Percentiles rank a stretch among this genome's conserved stretches.
Evolutionary conservation across 148 eudicot species (phyloP).

Genomic region (Silene conica): DNA sequence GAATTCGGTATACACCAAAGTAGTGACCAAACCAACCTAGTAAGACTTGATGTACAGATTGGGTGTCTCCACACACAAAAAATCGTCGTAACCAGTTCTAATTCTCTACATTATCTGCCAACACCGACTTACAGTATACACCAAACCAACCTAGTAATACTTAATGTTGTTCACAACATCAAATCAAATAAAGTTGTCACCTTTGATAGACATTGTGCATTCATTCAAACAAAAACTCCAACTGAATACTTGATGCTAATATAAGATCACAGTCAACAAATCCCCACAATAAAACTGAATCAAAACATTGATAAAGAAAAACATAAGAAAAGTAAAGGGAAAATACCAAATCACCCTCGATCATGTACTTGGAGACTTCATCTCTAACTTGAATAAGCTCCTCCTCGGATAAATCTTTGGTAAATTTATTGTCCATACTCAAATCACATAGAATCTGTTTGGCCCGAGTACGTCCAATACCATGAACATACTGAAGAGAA

Average conservation of each 20-base stretch:
- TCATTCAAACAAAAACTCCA: too few species aligned
- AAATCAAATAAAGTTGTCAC: too few species aligned
- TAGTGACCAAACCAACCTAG: too few species aligned
- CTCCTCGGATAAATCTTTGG: slow-evolving; percentile 50
- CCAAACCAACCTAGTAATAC: too few species aligned
- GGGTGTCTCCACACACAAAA: too few species aligned
- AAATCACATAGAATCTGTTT: slow-evolving; percentile 50
- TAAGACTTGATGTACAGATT: too few species aligned
- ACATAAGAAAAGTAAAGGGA: not conserved
- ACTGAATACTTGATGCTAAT: not conserved
- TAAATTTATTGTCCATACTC: slow-evolving; percentile 49
- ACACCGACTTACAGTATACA: too few species aligned
- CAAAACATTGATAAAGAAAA: not conserved
- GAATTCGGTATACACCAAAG: too few species aligned
- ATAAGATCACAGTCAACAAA: slow-evolving; percentile 1
- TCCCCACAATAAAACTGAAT: not conserved
- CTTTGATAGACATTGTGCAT: too few species aligned
- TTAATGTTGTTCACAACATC: too few species aligned
- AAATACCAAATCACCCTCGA: slow-evolving; percentile 67
- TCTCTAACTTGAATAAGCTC: slow-evolving; percentile 47
- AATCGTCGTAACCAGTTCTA: too few species aligned
- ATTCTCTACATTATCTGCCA: too few species aligned
- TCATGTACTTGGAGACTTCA: slow-evolving; percentile 51
- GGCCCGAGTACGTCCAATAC: slow-evolving; percentile 49
- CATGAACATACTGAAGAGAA: slow-evolving; percentile 61